phyloP scores from a whole-genome alignment of 495 filamentous ascomycete genomes.

The Penicillium crystallinum region DNA sequence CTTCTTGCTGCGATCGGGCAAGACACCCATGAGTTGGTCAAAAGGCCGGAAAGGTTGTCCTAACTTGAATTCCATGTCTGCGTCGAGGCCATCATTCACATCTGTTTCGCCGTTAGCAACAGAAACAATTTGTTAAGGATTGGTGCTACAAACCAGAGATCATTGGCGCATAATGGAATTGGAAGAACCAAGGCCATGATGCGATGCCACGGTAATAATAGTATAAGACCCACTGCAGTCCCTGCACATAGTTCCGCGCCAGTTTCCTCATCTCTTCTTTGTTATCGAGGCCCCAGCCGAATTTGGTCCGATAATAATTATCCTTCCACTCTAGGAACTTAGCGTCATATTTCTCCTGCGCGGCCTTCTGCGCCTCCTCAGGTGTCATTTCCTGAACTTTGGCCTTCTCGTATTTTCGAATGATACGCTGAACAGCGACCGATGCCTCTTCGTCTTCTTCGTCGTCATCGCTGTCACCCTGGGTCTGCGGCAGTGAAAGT shows the following conservation, averaged over 20 bases:
- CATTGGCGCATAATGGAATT: slow-evolving; percentile 96
- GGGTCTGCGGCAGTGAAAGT: slow-evolving; percentile 55
- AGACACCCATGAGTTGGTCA: slow-evolving; percentile 97
- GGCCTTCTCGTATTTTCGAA: slow-evolving; percentile 86
- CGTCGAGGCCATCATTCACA: slow-evolving; percentile 76
- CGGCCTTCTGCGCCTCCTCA: slow-evolving; percentile 68
- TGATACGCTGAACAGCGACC: slow-evolving; percentile 73
- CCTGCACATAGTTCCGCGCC: slow-evolving; percentile 95
- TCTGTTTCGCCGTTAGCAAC: slow-evolving; percentile 45
- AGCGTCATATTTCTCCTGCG: slow-evolving; percentile 76
- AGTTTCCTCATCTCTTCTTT: slow-evolving; percentile 76
- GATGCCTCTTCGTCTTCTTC: slow-evolving; percentile 84
- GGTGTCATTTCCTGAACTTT: slow-evolving; percentile 74
- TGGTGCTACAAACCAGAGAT: slow-evolving; percentile 61
- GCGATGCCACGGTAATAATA: slow-evolving; percentile 97
- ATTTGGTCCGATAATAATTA: slow-evolving; percentile 85
- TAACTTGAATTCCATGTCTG: slow-evolving; percentile 84
- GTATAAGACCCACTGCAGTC: slow-evolving; percentile 95
- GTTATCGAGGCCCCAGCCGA: slow-evolving; percentile 82
- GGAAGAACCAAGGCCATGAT: slow-evolving; percentile 98
- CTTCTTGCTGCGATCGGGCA: slow-evolving; percentile 93
- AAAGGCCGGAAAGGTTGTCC: slow-evolving; percentile 92
- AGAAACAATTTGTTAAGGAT: background rate
- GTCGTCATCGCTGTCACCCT: slow-evolving; percentile 52
- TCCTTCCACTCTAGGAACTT: slow-evolving; percentile 91